A percentile compares a stretch with the other conserved stretches of the same genome.
Conservation (phyloP, 106 monocot species). For the Allium sativum region DNA sequence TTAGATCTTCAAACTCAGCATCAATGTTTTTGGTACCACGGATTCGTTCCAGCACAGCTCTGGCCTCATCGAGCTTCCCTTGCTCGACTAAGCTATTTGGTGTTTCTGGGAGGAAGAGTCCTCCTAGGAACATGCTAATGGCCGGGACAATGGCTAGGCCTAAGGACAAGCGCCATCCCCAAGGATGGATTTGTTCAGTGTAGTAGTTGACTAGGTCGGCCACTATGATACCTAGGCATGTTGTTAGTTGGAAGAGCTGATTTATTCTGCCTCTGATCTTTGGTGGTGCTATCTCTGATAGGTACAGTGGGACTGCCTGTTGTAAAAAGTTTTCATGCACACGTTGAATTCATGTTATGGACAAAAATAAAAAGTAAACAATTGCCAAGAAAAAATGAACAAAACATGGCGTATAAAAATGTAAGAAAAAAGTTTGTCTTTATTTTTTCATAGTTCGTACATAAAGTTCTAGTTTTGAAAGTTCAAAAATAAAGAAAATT, state of each 20-base stretch:
- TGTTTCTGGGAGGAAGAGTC: constrained; percentile 21
- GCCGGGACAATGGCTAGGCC: constrained; percentile 30
- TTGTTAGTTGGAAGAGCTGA: constrained; percentile 33
- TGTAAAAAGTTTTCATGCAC: background rate
- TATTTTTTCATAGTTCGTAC: too few species aligned
- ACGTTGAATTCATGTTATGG: too few species aligned
- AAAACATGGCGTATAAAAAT: too few species aligned
- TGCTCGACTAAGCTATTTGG: constrained; percentile 30
- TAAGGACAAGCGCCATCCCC: constrained; percentile 15
- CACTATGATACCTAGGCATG: constrained; percentile 21
- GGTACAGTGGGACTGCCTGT: constrained; percentile 31
- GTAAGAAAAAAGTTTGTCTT: too few species aligned
- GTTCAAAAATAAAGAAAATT: too few species aligned
- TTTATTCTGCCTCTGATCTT: constrained; percentile 24
- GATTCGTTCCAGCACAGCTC: constrained; percentile 15
- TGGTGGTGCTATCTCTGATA: constrained; percentile 6
- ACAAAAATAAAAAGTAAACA: too few species aligned
- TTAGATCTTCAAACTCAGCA: constrained; percentile 21
- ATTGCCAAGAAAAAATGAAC: too few species aligned
- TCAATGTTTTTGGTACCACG: constrained; percentile 21
- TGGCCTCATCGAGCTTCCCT: constrained; percentile 19
- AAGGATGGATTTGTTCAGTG: constrained; percentile 26
- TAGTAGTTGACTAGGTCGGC: constrained; percentile 34
- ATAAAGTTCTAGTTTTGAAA: too few species aligned
- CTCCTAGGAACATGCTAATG: constrained; percentile 24